Evolutionary conservation across 2,329 filamentous ascomycete species (phyloP).

Genomic region (Acephala macrosclerotiorum): DNA sequence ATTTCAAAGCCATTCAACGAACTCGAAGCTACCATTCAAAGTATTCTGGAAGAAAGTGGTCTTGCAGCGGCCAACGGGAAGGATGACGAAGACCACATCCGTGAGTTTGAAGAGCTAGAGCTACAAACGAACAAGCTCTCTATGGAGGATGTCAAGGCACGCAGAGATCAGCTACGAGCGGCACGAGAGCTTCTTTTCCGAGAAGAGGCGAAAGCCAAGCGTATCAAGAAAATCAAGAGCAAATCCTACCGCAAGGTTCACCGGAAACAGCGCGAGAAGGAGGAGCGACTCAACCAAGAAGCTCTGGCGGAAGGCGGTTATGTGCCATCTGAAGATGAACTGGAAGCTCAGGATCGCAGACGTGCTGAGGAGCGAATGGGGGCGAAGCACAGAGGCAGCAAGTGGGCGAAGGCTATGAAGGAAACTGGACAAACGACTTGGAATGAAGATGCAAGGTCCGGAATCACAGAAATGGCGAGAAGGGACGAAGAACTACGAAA

Average conservation of each 20-base stretch:
- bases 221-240: conserved; percentile 99
- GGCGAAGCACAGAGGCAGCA: conserved; percentile 73
- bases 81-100: conserved; percentile 67
- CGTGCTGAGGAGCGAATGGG: conserved; percentile 75
- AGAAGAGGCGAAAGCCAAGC: conserved; percentile 86
- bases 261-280: conserved; percentile 74
- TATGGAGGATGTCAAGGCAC: conserved; percentile 74
- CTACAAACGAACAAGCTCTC: conserved; percentile 76
- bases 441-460: conserved; percentile 74
- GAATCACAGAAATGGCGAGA: conserved; percentile 69
- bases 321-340: conserved; percentile 68
- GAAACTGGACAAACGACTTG: conserved; percentile 69
- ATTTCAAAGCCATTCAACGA: conserved; percentile 75
- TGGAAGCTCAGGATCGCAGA: conserved; percentile 67
- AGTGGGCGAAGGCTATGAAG: conserved; percentile 75
- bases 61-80: conserved; percentile 67
- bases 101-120: conserved; percentile 73
- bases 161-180: conserved; percentile 77
- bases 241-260: conserved; percentile 94
- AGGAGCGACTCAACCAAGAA: conserved; percentile 63
- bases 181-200: conserved; percentile 86
- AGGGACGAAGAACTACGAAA: conserved; percentile 71
- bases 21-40: conserved; percentile 84
- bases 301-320: conserved; percentile 65
- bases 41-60: conserved; percentile 89